Base-by-base conservation (phyloP, 164 flowering plant species). In the Piper betle region DNA sequence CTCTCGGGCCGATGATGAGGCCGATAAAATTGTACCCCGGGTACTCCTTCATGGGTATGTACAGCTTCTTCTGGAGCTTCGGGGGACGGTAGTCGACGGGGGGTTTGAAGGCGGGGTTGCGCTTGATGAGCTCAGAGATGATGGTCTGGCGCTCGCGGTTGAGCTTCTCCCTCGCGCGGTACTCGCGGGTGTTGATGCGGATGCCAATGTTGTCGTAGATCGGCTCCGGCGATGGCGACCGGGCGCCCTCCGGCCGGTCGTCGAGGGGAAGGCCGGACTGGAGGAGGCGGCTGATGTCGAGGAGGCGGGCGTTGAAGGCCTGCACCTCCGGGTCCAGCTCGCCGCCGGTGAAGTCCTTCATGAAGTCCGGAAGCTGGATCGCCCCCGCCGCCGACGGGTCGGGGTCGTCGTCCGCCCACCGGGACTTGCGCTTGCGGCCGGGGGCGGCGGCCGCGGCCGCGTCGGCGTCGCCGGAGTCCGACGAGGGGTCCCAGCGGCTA, bases 21-120 rank as follows among this genome's bases (percentile, higher is more conserved):
- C 98, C 96, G 53, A 92, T 89, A 62, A 92, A 92, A 73, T 92
- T 92, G 62, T 92, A 92, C 7, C 96, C 96, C 0, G 96, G 98
- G 63, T 81, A 92, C 67, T 92, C 98, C 62, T 89, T 92, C 98
- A 87, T 82, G 4, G 96, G 98, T 13, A 92, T 92, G 58, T 84
- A 88, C 13, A 92, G 83, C 81, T 92, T 92, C 82, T 89, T 89
- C 37, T 87, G 82, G 63, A 92, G 84, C 82, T 89, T 92, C 0
- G 96, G 98, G 0, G 96, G 96, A 62, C 96, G 78, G 60, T 89
- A 92, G 74, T 92, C 98, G 0, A 93, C 1, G 96, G 96, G 65
- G 0, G 98, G 98, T 75, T 82, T 89, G 78, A 85, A 92, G 0
- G 91, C 84, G 0, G 98, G 98, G 64, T 92, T 92, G 43, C 75